Base-by-base conservation (phyloP, 306 rosid species). In the Quercus mongolica region DNA sequence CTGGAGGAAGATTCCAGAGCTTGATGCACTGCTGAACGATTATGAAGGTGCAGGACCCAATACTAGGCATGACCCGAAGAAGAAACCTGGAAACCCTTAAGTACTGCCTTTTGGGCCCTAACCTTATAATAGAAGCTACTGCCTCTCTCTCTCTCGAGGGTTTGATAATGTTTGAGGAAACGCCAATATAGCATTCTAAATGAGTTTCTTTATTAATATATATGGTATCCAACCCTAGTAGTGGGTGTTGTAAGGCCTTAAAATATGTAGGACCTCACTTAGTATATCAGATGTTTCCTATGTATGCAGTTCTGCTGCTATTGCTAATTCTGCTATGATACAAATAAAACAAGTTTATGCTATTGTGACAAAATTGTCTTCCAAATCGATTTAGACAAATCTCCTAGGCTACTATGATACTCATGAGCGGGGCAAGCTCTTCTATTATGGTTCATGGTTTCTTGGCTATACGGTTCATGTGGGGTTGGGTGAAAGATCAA, bases 1-100 rank as follows among this genome's bases (percentile, higher is more conserved):
- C n/a, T 75, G 76, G 2, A 87, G 97, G 89, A 93, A 91, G 88
- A 87, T 92, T 68, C 46, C 69, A 71, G 23, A 7, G 23, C 85
- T 73, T 76, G 85, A 64, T 41, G 77, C 78, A 76, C 74, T 83
- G 85, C 83, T 86, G 78, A 2, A 38, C 46, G 98, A 93, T 76
- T 93, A 93, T 55, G 98, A 91, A 46, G 88, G 89, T 30, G 88
- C 89, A 71, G 90, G 88, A 78, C 58, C 93, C 38, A 93, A 89
- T 78, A 76, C 78, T 14, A 91, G 54, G 83, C 98, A 93, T 69
- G 89, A 46, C 15, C 86, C 86, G 19, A 41, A 77, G 71, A 88
- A 69, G 87, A 91, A 31, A 78, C 91, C 97, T 67, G 90, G 96
- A 30, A 52, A 87, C 80, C 87, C 79, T 79, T 91, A 75, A 38